Evolutionary conservation across 2,329 filamentous ascomycete species (phyloP).

Genomic region (Seiridium unicorne): DNA sequence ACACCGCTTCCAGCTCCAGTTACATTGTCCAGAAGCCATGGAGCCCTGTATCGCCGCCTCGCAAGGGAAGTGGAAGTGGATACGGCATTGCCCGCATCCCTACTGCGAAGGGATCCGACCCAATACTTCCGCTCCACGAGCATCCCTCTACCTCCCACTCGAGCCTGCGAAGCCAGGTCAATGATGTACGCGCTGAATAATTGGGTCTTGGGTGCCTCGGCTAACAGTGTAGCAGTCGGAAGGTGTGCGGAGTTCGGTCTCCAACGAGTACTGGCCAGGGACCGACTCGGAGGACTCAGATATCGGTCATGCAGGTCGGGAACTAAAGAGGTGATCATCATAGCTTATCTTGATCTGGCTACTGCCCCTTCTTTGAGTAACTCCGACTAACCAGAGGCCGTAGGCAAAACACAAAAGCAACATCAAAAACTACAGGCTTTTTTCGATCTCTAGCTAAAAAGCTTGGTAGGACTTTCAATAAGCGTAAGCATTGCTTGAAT

Average conservation of each 20-base stretch:
- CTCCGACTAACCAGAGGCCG: neutral
- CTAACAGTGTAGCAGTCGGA: neutral
- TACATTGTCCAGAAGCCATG: neutral
- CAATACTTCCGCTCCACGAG: neutral
- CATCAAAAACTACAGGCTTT: constrained; percentile 11
- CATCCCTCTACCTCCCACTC: neutral
- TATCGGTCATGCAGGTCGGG: neutral
- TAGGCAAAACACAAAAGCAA: neutral
- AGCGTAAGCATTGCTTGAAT: constrained; percentile 13
- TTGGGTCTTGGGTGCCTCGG: neutral
- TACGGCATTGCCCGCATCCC: neutral
- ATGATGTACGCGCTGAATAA: neutral
- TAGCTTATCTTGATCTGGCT: neutral
- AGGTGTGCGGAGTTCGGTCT: constrained; percentile 7
- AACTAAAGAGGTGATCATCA: constrained; percentile 4
- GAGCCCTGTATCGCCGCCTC: constrained; percentile 4
- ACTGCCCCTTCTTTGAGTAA: neutral
- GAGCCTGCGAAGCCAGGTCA: neutral
- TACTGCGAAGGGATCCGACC: neutral
- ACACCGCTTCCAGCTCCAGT: no score
- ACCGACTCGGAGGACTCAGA: constrained; percentile 21
- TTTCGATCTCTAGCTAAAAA: constrained; percentile 17
- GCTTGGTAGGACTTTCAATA: constrained; percentile 20
- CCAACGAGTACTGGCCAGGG: constrained; percentile 19
- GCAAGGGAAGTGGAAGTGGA: constrained; percentile 13